Percentiles rank a stretch among this genome's conserved stretches.
Conservation (phyloP, 2,329 filamentous ascomycete genomes). For the Ceratocystis cacaofunesta region DNA sequence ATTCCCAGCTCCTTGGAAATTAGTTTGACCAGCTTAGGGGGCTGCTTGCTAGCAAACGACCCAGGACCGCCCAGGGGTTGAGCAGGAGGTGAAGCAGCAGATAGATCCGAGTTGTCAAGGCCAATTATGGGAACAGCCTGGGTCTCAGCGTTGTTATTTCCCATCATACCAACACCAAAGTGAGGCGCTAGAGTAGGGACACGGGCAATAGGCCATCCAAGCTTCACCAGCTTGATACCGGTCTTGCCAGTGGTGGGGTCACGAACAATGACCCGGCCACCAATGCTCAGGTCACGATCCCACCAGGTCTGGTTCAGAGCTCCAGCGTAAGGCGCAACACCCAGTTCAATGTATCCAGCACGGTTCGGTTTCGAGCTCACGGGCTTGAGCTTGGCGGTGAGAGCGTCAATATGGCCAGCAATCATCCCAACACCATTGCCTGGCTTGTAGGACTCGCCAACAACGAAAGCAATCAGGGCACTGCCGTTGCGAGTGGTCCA, state of each 20-base stretch:
- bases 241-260: conserved; percentile 62
- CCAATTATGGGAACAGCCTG: conserved; percentile 91
- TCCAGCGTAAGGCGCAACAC: conserved; percentile 85
- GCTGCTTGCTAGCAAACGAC: conserved; percentile 70
- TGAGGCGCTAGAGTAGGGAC: conserved; percentile 88
- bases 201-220: conserved; percentile 86
- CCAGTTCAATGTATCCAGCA: conserved; percentile 76
- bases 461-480: conserved; percentile 68
- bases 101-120: conserved; percentile 55
- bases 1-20: conserved; percentile 70
- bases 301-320: conserved; percentile 84
- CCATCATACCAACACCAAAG: conserved; percentile 64
- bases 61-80: conserved; percentile 44
- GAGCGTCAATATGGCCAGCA: conserved; percentile 81
- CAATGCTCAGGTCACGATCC: conserved; percentile 87
- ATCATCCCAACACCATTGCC: conserved; percentile 82
- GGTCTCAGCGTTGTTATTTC: conserved; percentile 66
- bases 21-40: conserved; percentile 66
- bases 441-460: conserved; percentile 65
- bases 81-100: conserved; percentile 21
- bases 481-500: conserved; percentile 75
- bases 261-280: conserved; percentile 73
- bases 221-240: conserved; percentile 65
- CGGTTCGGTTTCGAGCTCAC: conserved; percentile 71
- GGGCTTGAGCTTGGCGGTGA: conserved; percentile 84